Evolutionary conservation across 192 early-diverging fungal species (phyloP).

Genomic region (Oehlia diaphana): DNA sequence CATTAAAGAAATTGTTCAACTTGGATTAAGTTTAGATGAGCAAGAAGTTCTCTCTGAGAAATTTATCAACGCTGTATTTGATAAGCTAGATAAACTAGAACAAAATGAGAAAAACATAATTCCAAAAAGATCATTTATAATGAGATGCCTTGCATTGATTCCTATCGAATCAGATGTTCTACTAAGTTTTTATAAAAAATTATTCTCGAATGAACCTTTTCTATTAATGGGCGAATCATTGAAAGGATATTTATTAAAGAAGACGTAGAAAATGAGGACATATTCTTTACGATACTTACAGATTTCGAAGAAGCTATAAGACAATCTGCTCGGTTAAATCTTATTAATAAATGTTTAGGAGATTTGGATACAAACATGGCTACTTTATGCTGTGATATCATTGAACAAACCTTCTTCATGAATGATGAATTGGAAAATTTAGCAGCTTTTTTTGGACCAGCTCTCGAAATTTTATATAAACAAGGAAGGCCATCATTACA

Average conservation of each 20-base stretch:
- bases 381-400: not conserved
- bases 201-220: conserved; percentile 13
- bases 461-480: not conserved
- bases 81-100: conserved; percentile 12
- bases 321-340: conserved; percentile 5
- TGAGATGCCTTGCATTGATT: conserved; percentile 6
- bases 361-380: conserved; percentile 5
- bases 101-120: conserved; percentile 3
- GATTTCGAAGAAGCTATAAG: not conserved
- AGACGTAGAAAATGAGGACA: not conserved
- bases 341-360: conserved; percentile 18
- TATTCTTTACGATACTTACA: not conserved
- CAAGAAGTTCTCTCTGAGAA: not conserved
- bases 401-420: conserved; percentile 24
- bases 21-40: not conserved
- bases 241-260: not conserved
- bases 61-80: conserved; percentile 4
- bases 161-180: not conserved
- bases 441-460: not conserved
- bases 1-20: conserved; percentile 1
- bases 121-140: conserved; percentile 5
- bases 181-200: not conserved
- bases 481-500: not conserved
- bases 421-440: not conserved
- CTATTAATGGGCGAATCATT: conserved; percentile 8